phyloP scores from a whole-genome alignment of 306 rosid species.

The Macrotyloma uniflorum region DNA sequence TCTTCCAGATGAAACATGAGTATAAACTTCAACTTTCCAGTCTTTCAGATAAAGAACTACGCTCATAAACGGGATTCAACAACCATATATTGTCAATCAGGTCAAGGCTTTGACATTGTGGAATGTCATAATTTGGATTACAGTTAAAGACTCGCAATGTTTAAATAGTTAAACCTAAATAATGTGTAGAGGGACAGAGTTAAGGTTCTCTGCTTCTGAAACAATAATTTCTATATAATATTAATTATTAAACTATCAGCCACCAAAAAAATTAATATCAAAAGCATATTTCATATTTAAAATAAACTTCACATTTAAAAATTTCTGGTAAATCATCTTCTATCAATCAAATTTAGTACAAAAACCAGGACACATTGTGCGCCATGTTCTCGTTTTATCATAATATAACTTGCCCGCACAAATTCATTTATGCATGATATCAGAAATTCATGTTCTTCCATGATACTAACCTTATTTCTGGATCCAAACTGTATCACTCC shows the following conservation, averaged over 20 bases:
- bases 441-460: background rate
- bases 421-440: slow-evolving; percentile 9
- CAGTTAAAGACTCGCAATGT: background rate
- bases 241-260: background rate
- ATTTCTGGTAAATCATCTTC: background rate
- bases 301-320: background rate
- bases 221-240: background rate
- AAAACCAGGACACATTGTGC: background rate
- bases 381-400: background rate
- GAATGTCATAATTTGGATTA: background rate
- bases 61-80: background rate
- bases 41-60: background rate
- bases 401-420: background rate
- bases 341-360: background rate
- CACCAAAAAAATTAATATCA: background rate
- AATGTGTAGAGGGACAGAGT: background rate
- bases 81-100: background rate
- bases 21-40: background rate
- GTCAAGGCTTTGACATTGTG: background rate
- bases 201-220: background rate
- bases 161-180: background rate
- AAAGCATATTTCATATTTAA: background rate
- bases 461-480: slow-evolving; percentile 61
- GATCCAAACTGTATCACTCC: slow-evolving; percentile 88
- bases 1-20: background rate